Conservation (phyloP, 345 rosid genomes). For the Eucalyptus globulus region DNA sequence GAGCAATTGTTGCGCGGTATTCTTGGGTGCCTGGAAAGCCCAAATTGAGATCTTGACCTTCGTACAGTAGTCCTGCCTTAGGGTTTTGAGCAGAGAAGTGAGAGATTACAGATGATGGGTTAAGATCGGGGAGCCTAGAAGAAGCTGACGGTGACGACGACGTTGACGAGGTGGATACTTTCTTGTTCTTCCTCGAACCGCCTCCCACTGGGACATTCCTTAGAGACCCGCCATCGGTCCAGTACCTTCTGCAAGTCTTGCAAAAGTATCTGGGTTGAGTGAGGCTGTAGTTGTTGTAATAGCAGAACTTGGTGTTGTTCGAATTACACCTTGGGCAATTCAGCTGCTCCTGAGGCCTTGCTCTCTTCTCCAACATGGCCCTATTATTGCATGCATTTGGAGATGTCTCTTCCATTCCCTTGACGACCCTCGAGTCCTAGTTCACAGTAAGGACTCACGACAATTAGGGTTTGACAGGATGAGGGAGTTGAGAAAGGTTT, state of each 20-base stretch:
- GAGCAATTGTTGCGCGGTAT: conserved; percentile 43
- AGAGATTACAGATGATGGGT: not conserved
- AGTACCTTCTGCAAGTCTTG: conserved; percentile 95
- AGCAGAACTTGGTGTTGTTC: conserved; percentile 90
- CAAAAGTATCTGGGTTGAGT: conserved; percentile 96
- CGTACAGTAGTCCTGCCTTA: conserved; percentile 42
- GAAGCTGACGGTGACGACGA: conserved; percentile 16
- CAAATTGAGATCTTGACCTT: conserved; percentile 78
- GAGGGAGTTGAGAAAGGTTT: not conserved
- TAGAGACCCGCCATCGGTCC: conserved; percentile 98
- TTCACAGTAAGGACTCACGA: not conserved
- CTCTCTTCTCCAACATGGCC: conserved; percentile 18
- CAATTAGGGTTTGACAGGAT: not conserved
- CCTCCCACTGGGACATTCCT: conserved; percentile 98
- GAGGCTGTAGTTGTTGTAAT: conserved; percentile 97
- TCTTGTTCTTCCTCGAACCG: conserved; percentile 94
- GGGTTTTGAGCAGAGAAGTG: not conserved
- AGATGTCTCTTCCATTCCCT: conserved; percentile 75
- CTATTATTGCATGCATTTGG: conserved; percentile 24
- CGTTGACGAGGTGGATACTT: conserved; percentile 27
- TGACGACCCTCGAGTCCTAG: conserved; percentile 65
- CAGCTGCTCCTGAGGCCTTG: conserved; percentile 66
- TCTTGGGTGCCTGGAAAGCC: conserved; percentile 20
- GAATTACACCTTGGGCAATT: conserved; percentile 99
- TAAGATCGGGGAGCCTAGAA: conserved; percentile 51